A percentile compares a stretch with the other conserved stretches of the same genome.
Conservation (phyloP, 192 early-diverging fungal genomes). For the Linnemannia elongata region DNA sequence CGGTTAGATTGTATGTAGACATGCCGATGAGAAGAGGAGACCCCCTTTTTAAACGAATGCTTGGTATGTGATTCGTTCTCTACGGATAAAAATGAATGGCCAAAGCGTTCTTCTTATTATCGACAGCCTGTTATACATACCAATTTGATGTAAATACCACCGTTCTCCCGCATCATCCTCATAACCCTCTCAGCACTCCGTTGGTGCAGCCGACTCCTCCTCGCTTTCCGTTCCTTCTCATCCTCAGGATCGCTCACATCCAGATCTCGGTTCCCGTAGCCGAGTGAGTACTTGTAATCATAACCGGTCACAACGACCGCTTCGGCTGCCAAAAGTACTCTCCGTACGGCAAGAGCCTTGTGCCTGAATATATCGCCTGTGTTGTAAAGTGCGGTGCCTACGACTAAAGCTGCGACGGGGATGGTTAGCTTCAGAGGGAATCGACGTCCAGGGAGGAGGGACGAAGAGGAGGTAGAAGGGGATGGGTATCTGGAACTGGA, state of each 20-base stretch:
- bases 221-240: slow-evolving; percentile 15
- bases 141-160: slow-evolving; percentile 44
- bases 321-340: slow-evolving; percentile 25
- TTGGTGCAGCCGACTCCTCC: slow-evolving; percentile 29
- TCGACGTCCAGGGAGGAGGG: neutral
- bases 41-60: neutral
- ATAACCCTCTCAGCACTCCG: slow-evolving; percentile 36
- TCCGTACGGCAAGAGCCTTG: neutral
- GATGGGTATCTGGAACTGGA: neutral
- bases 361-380: slow-evolving; percentile 29
- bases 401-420: neutral
- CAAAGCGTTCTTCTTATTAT: neutral
- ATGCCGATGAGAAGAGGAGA: neutral
- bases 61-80: neutral
- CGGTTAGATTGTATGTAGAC: neutral
- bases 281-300: slow-evolving; percentile 47
- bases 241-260: slow-evolving; percentile 25
- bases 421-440: slow-evolving; percentile 25
- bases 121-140: slow-evolving; percentile 1
- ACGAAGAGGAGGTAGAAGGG: neutral
- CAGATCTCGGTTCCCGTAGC: slow-evolving; percentile 32
- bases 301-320: slow-evolving; percentile 39
- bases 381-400: slow-evolving; percentile 17
- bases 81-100: neutral
- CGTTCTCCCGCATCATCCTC: slow-evolving; percentile 37